Percentiles rank a stretch among this genome's conserved stretches.
These are phyloP conservation scores for Fusarium euwallaceae DNA, from an alignment of 2,329 filamentous ascomycete genomes.

Conservation along the genomic window DNA sequence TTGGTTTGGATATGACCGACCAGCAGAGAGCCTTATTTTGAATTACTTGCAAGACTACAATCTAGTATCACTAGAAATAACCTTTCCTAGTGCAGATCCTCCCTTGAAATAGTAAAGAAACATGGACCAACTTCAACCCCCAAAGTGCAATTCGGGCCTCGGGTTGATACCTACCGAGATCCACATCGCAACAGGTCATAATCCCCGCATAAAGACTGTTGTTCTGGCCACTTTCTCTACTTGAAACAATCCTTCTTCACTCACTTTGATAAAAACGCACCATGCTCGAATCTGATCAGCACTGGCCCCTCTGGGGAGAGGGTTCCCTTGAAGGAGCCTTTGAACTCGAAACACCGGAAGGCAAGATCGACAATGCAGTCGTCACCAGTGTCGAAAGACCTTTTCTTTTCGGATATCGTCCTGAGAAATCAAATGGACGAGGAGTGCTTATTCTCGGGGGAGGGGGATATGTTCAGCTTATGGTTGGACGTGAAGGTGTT, in stretches of 20 bases:
- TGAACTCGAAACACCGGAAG: constrained; percentile 16
- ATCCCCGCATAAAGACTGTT: constrained; percentile 17
- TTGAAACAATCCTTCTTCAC: not conserved
- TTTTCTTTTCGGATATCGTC: constrained; percentile 37
- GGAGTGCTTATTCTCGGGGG: constrained; percentile 37
- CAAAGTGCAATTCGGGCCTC: constrained; percentile 21
- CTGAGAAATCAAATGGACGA: constrained; percentile 30
- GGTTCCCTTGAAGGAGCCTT: constrained; percentile 31
- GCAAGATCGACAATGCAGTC: constrained; percentile 28
- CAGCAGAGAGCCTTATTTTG: not conserved
- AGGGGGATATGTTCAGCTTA: constrained; percentile 40
- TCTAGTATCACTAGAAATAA: not conserved
- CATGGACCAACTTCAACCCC: not conserved
- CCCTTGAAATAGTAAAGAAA: not conserved
- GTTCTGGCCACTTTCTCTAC: not conserved
- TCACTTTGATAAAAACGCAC: not conserved
- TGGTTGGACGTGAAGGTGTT: constrained; percentile 41
- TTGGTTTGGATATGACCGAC: not conserved
- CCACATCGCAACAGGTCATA: not conserved
- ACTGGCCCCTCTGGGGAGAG: constrained; percentile 33
- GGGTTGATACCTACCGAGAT: constrained; percentile 39
- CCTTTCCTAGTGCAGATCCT: not conserved
- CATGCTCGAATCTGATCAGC: constrained; percentile 31
- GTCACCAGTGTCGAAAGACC: constrained; percentile 33
- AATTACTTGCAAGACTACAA: not conserved